Evolutionary conservation across 257 asterid genomes (phyloP), one percentile per base, ranked within the genome.

Genomic region (Haberlea rhodopensis): DNA sequence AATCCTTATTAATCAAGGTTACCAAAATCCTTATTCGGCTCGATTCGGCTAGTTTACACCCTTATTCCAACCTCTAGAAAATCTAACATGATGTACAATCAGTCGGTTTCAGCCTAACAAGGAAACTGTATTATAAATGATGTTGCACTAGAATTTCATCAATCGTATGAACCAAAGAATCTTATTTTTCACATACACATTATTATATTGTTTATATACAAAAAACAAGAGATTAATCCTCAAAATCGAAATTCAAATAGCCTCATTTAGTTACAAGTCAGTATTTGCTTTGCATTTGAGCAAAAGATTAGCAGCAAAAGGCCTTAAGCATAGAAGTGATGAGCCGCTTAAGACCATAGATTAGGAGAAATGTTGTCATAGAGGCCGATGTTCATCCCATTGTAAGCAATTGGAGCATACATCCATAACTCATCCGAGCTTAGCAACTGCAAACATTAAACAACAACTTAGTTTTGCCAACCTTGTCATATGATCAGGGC

Each of bases 351-450:
- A 15, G 51, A 43, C 51, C 19, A 43, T 15, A 13, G 51, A 43
- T 16, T 43, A 13, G 19, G 51, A 43, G 51, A 15, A 4, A 43
- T 43, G 6, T 43, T 43, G 51, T 43, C 51, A 16, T 15, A 43
- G 51, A 84, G 79, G 5, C 88, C 90, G 0, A 86, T 43, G 70
- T 84, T 78, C 86, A 76, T 82, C 31, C 87, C 92, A 62, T 85
- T 82, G 78, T 80, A 82, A 31, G 92, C 89, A 62, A 85, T 72
- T 2, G 92, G 92, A 71, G 92, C 74, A 73, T 80, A 82, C 87
- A 82, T 82, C 89, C 89, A 85, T n/a, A 80, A 57, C 7, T 85
- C 92, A 73, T 85, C 87, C 16, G 89, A 85, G 78, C 92, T 85
- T 78, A 85, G 65, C 8, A 82, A 83, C 87, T 83, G 84, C 71